Conservation (phyloP, 176 grass and related monocot species). For the Bonia amplexicaulis region DNA sequence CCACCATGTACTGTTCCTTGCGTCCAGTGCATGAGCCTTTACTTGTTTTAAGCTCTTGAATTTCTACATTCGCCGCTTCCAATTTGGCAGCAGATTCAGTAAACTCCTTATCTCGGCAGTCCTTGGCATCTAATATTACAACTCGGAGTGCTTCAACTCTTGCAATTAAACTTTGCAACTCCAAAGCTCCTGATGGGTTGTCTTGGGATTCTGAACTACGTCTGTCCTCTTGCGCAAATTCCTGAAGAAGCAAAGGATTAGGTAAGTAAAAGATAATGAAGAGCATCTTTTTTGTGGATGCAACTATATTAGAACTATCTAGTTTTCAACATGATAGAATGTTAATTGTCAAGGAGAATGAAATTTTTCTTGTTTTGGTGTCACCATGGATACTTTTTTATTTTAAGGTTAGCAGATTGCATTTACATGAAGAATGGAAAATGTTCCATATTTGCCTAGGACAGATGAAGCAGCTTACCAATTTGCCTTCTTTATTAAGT, state of each 20-base stretch:
- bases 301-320: background rate
- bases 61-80: conserved; percentile 22
- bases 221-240: conserved; percentile 8
- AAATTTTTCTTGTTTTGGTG: background rate
- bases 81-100: conserved; percentile 23
- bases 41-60: conserved; percentile 33
- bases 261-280: background rate
- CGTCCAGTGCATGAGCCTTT: background rate
- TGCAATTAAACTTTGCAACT: conserved; percentile 48
- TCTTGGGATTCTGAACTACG: background rate
- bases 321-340: background rate
- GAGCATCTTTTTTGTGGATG: background rate
- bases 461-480: conserved; percentile 25
- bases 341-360: background rate
- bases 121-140: conserved; percentile 24
- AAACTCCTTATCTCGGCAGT: conserved; percentile 34
- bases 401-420: background rate
- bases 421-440: conserved; percentile 2
- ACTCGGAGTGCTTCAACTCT: conserved; percentile 55
- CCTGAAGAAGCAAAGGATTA: conserved; percentile 35
- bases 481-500: conserved; percentile 40
- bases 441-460: background rate
- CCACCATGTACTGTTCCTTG: background rate
- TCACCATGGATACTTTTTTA: background rate
- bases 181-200: conserved; percentile 21